Conservation (phyloP, 768 basidiomycete species). For the Postia placenta region DNA sequence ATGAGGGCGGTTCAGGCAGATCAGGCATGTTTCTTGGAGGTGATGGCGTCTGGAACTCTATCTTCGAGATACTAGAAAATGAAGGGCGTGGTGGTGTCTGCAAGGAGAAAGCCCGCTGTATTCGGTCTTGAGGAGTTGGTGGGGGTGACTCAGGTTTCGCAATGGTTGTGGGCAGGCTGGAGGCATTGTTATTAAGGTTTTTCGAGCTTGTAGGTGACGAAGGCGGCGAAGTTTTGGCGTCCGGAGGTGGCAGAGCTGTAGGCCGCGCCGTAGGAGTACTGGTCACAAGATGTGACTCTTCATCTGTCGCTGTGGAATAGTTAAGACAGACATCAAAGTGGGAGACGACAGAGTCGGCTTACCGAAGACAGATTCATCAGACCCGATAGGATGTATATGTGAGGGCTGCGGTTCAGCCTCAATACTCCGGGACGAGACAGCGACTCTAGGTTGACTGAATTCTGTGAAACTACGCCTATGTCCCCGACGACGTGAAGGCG, state of each 20-base stretch:
- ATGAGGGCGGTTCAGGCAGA: conserved; percentile 60
- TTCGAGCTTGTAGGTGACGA: background rate
- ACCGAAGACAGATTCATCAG: conserved; percentile 1
- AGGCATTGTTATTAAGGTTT: background rate
- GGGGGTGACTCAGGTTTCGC: conserved; percentile 15
- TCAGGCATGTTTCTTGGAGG: conserved; percentile 59
- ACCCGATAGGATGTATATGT: background rate
- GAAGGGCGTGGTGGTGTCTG: conserved; percentile 44
- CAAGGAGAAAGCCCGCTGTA: conserved; percentile 17
- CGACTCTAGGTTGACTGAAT: conserved; percentile 19
- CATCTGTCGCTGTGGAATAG: conserved; percentile 30
- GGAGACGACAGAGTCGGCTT: background rate
- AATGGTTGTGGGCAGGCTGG: background rate
- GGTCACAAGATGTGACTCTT: conserved; percentile 23
- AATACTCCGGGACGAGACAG: conserved; percentile 16
- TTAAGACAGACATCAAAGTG: no score
- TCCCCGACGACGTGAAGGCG: conserved; percentile 15
- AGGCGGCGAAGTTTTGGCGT: conserved; percentile 9
- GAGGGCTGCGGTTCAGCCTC: background rate
- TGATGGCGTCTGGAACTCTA: conserved; percentile 56
- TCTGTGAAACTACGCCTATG: conserved; percentile 25
- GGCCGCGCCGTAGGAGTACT: conserved; percentile 19
- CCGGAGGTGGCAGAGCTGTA: conserved; percentile 10
- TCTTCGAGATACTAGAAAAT: conserved; percentile 34
- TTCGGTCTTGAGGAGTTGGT: conserved; percentile 21